Evolutionary conservation across 2,329 filamentous ascomycete species (phyloP), one percentile per base, ranked within the genome.

Genomic region (Penicillium sp.): DNA sequence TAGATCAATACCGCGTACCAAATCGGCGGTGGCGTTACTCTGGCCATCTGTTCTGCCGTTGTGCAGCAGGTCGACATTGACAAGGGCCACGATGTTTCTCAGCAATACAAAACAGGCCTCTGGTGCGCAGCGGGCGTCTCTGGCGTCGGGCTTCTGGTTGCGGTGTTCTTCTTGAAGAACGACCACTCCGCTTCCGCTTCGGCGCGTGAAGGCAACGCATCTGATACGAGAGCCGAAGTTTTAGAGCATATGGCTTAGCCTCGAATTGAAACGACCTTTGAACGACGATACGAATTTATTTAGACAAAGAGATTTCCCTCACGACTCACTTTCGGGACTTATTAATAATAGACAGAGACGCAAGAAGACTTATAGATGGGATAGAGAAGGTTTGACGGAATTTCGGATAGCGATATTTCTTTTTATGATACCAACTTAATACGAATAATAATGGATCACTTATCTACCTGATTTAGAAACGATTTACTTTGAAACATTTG

Each of bases 1-100:
- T 45, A 67, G 66, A 63, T 76, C 38, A 76, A 76, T 53, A 76
- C 74, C 4, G 73, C 74, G 4, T 76, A 75, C 58, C 74, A 76
- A 63, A 74, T 76, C 21, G 74, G 74, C 8, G 72, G 68, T 21
- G 73, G 73, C 1, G 72, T 76, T 0, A 70, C 71, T 1, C 63
- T 76, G 20, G 74, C 74, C n/a, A 66, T 75, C 24, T 69, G 71
- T 3, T 66, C 71, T 26, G 70, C 74, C 4, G 67, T 73, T 3
- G 72, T 72, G 1, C 62, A 75, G 53, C 70, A 68, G 2, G 71
- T 74, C 3, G 72, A 76, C 53, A 69, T 68, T 11, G 63, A 69
- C 30, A 70, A 74, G 47, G 70, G 69, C 3, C 72, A 69, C 12
- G 50, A 51, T 11, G 59, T 68, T 6, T 56, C 65, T 1, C 62